A percentile compares a stretch with the other conserved stretches of the same genome.
phyloP scores from a whole-genome alignment of 2,329 filamentous ascomycete genomes.

The Aspergillus chevalieri region DNA sequence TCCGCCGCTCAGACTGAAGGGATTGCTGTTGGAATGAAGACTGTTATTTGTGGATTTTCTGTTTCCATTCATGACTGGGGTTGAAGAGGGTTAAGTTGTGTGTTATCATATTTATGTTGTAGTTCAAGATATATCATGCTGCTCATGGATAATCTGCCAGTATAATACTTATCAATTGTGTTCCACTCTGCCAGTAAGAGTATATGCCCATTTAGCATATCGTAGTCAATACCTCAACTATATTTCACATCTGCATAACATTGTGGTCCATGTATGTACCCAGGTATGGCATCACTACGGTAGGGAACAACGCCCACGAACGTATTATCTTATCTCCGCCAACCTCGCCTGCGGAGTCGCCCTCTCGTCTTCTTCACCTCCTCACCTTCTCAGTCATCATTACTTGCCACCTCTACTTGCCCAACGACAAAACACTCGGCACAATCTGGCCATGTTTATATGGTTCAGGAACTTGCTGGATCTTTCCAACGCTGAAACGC shows the following conservation, averaged over 20 bases:
- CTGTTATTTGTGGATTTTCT: no score
- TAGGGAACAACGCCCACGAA: constrained; percentile 2
- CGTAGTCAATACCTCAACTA: not conserved
- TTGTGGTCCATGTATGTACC: no score
- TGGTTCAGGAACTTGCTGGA: constrained; percentile 8
- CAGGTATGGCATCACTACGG: not conserved
- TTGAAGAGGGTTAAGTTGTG: no score
- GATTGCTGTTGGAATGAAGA: no score
- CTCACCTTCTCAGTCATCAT: not conserved
- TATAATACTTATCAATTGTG: no score
- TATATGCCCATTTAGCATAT: not conserved
- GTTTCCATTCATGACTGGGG: no score
- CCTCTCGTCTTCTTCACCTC: constrained; percentile 5
- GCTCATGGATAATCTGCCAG: no score
- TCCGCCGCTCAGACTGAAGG: no score
- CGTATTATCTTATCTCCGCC: constrained; percentile 28
- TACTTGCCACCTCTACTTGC: constrained; percentile 1
- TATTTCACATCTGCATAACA: no score
- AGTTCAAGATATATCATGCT: no score
- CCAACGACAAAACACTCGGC: not conserved
- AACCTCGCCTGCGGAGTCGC: constrained; percentile 10
- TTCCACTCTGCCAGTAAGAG: no score
- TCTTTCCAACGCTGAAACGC: constrained; percentile 16
- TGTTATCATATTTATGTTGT: no score
- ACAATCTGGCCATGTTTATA: constrained; percentile 13